A percentile compares a stretch with the other conserved stretches of the same genome.
Evolutionary conservation across 768 basidiomycete species (phyloP).

Genomic region (Pleurotus sapidus): DNA sequence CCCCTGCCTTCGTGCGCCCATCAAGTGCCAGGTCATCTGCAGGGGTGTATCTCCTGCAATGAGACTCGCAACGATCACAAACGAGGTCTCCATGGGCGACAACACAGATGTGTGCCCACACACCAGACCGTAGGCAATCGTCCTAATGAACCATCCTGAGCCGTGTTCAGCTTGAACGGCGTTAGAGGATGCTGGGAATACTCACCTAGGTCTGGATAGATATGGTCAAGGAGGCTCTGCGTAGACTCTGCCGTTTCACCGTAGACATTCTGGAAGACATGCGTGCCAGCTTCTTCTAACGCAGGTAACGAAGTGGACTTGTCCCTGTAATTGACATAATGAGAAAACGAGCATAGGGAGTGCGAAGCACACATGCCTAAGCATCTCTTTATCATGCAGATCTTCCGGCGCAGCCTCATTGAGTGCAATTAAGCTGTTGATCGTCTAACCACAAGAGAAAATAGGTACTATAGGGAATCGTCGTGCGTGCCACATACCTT

Average conservation of each 20-base stretch:
- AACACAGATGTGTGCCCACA: slow-evolving; percentile 49
- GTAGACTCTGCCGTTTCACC: slow-evolving; percentile 51
- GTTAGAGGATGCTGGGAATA: neutral
- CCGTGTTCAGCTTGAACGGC: neutral
- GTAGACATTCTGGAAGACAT: slow-evolving; percentile 47
- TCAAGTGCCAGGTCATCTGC: slow-evolving; percentile 66
- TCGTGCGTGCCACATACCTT: slow-evolving; percentile 31
- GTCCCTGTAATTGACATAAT: slow-evolving; percentile 27
- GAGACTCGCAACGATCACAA: slow-evolving; percentile 56
- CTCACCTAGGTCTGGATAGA: slow-evolving; percentile 64
- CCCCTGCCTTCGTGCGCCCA: slow-evolving; percentile 51
- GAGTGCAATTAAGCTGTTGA: slow-evolving; percentile 53
- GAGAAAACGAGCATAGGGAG: neutral
- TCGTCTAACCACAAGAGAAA: slow-evolving; percentile 34
- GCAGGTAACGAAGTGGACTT: slow-evolving; percentile 37
- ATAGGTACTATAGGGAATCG: neutral
- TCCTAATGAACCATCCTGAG: slow-evolving; percentile 52
- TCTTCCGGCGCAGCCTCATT: slow-evolving; percentile 50
- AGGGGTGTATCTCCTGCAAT: slow-evolving; percentile 60
- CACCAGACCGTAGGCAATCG: slow-evolving; percentile 53
- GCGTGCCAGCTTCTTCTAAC: slow-evolving; percentile 39
- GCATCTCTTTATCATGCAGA: slow-evolving; percentile 37
- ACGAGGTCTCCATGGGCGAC: slow-evolving; percentile 54
- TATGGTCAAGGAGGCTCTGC: slow-evolving; percentile 37
- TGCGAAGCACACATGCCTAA: neutral